Evolutionary conservation across 306 rosid species (phyloP).

Genomic region (Luffa aegyptiaca): DNA sequence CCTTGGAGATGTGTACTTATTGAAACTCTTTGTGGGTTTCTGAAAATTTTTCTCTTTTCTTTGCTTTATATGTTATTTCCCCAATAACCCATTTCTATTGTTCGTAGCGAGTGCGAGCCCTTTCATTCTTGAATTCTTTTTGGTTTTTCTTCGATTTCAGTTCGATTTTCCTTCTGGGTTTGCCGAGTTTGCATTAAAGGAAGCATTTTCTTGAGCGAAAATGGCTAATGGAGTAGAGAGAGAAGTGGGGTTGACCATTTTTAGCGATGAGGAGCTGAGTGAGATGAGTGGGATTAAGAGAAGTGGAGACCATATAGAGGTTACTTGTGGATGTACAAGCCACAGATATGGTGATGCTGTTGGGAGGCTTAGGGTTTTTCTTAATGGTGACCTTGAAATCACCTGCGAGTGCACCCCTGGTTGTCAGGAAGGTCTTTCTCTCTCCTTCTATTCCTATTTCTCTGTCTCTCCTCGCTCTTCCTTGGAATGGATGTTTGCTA

Average conservation of each 20-base stretch:
- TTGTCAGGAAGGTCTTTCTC: conserved; percentile 80
- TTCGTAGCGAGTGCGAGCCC: background rate
- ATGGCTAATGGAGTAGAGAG: conserved; percentile 61
- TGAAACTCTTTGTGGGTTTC: conserved; percentile 13
- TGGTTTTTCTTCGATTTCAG: conserved; percentile 25
- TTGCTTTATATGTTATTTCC: conserved; percentile 8
- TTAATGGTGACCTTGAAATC: conserved; percentile 77
- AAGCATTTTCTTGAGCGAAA: conserved; percentile 8
- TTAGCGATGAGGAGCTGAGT: conserved; percentile 80
- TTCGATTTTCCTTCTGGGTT: conserved; percentile 14
- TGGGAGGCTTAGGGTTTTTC: conserved; percentile 98
- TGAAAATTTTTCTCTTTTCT: background rate
- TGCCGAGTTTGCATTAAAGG: conserved; percentile 22
- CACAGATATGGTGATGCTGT: conserved; percentile 96
- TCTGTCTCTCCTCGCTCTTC: conserved; percentile 1
- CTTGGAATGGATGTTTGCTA: conserved; percentile 15
- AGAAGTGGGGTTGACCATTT: conserved; percentile 46
- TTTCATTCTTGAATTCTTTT: conserved; percentile 9
- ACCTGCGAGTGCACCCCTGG: conserved; percentile 98
- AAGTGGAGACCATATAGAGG: conserved; percentile 64
- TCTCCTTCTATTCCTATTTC: conserved; percentile 11
- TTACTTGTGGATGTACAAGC: conserved; percentile 93
- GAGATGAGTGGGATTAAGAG: conserved; percentile 75
- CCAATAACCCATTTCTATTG: conserved; percentile 5
- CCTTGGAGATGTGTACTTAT: conserved; percentile 38